Base-by-base conservation (phyloP, 1,139 yeast genomes). In the Meyerozyma sp. region DNA sequence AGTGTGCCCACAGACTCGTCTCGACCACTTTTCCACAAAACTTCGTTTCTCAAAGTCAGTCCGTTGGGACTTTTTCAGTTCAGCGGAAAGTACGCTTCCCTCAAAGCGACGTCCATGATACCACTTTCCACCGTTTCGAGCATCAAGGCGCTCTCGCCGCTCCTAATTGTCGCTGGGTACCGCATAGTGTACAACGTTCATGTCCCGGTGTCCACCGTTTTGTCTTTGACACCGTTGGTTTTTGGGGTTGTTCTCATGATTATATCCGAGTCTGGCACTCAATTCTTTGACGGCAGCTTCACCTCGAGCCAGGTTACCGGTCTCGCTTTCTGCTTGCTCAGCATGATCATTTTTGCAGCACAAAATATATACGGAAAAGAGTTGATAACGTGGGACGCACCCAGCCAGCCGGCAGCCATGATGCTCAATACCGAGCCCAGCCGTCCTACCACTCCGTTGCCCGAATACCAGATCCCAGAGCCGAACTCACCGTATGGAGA, bases 331-430 rank as follows among this genome's bases (percentile, higher is more conserved):
- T 65, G 73, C 45, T 45, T 64, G 8, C 41, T 62, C 29, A 63
- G 71, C 45, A 58, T 70, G 8, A 40, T 68, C 4, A 59, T 68
- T 8, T 68, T 69, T 58, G 73, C 73, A 2, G 64, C 66, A 7
- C 74, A 69, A 45, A 69, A 68, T 46, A 68, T 70, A 8, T 69
- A 70, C 47, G 73, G 73, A n/a, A 69, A 70, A 45, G 68, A 63
- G 46, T 53, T 70, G 38, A 61, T 70, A 40, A 70, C 72, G 1
- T 66, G 72, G 70, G 65, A 61, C 37, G 43, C 50, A 0, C 40
- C 48, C 18, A 25, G 44, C n/a, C 55, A 55, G 36, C 66, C 70
- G 1, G 61, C 65, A 0, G 54, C 63, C 8, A 53, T 68, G 41
- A 71, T 62, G 4, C 53, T 67, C 37, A 62, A 59, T 41, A 56